phyloP scores from a whole-genome alignment of 2,329 filamentous ascomycete species.

The Amauroascus niger region DNA sequence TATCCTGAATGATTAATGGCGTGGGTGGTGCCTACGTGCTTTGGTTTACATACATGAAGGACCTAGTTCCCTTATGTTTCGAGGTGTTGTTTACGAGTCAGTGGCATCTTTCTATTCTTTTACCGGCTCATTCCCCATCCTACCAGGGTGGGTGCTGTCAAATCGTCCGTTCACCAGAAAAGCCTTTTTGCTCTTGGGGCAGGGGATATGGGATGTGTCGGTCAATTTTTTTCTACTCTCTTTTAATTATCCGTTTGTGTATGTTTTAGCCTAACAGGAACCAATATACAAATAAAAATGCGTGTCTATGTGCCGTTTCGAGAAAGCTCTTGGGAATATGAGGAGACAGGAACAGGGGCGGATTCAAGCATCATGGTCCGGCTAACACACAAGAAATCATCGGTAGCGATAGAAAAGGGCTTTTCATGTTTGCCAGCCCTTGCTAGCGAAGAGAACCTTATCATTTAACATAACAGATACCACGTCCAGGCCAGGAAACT shows the following conservation, averaged over 20 bases:
- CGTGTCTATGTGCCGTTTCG: neutral
- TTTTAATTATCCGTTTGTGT: slow-evolving; percentile 6
- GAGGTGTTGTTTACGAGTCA: slow-evolving; percentile 7
- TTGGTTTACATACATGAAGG: slow-evolving; percentile 22
- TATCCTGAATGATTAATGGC: slow-evolving; percentile 21
- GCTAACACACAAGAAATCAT: too few relatives aligned
- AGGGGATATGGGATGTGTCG: neutral
- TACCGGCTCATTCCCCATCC: neutral
- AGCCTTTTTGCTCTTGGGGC: neutral
- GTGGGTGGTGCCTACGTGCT: slow-evolving; percentile 21
- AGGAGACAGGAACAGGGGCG: neutral
- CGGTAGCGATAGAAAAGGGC: too few relatives aligned
- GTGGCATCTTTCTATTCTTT: slow-evolving; percentile 9
- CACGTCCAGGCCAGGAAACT: too few relatives aligned
- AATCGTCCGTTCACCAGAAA: neutral
- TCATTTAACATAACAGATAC: too few relatives aligned
- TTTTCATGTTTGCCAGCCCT: too few relatives aligned
- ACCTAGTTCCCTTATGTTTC: slow-evolving; percentile 15
- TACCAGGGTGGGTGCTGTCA: neutral
- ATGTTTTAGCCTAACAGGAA: slow-evolving; percentile 4
- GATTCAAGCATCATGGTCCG: too few relatives aligned
- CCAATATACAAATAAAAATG: slow-evolving; percentile 1
- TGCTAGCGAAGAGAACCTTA: too few relatives aligned
- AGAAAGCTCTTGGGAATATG: neutral
- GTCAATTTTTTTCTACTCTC: slow-evolving; percentile 12